Percentiles rank a stretch among this genome's conserved stretches.
phyloP scores from a whole-genome alignment of 805 yeast species.

The Hanseniaspora lachancei region DNA sequence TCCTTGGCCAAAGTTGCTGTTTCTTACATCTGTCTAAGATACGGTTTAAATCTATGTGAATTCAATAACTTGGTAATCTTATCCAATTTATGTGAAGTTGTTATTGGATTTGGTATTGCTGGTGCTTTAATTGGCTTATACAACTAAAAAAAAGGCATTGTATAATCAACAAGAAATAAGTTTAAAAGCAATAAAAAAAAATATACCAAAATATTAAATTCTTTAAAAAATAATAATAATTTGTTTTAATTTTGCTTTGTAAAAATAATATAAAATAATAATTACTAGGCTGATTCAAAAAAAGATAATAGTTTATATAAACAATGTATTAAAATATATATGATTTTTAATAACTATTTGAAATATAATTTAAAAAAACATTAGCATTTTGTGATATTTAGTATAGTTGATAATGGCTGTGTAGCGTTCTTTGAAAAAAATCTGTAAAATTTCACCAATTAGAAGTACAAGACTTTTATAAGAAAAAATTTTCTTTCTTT shows the following conservation, averaged over 20 bases:
- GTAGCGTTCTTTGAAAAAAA: too few species aligned
- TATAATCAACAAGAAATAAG: not conserved
- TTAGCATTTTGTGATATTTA: too few species aligned
- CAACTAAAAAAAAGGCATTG: not conserved
- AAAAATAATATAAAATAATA: not conserved
- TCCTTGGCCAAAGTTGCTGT: constrained; percentile 6
- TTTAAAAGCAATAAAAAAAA: not conserved
- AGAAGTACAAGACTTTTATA: not conserved
- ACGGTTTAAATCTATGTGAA: constrained; percentile 10
- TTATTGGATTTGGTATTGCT: constrained; percentile 9
- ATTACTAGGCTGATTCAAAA: not conserved
- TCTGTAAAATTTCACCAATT: too few species aligned
- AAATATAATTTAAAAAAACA: too few species aligned
- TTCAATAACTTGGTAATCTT: constrained; percentile 6
- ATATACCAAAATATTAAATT: not conserved
- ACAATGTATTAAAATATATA: not conserved
- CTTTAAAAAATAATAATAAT: not conserved
- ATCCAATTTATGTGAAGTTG: constrained; percentile 9
- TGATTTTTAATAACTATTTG: too few species aligned
- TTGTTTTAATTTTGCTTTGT: not conserved
- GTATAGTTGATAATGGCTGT: too few species aligned
- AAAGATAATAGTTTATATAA: not conserved
- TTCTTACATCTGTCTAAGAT: constrained; percentile 10
- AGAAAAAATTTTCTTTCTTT: not conserved
- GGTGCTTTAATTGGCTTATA: constrained; percentile 11